phyloP scores from a whole-genome alignment of 2,329 filamentous ascomycete species.

The Colletotrichum brevisporum region DNA sequence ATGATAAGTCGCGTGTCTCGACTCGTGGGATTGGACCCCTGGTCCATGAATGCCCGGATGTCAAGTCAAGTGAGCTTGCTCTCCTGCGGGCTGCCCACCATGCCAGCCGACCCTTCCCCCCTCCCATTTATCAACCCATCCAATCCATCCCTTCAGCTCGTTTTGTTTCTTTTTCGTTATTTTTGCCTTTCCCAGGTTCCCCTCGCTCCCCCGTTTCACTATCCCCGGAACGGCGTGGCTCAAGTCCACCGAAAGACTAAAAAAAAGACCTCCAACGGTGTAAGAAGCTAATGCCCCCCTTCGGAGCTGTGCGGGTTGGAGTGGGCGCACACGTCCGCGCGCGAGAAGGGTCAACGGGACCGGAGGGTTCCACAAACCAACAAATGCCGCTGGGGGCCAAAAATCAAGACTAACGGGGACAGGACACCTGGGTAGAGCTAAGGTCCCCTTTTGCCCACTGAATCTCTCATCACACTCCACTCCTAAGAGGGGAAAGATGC shows the following conservation, averaged over 20 bases:
- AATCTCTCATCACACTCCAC: conserved; percentile 28
- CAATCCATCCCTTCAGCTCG: no score
- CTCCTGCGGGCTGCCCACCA: not conserved
- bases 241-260: conserved; percentile 17
- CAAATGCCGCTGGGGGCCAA: conserved; percentile 24
- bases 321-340: conserved; percentile 10
- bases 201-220: conserved; percentile 25
- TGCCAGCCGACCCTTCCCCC: not conserved
- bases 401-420: conserved; percentile 5
- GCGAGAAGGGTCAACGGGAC: conserved; percentile 2
- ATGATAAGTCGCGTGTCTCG: no score
- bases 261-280: conserved; percentile 14
- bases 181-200: conserved; percentile 30
- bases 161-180: no score
- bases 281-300: conserved; percentile 27
- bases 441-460: not conserved
- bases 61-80: conserved; percentile 5
- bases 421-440: no score
- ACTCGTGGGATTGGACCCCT: conserved; percentile 7
- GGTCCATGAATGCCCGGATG: conserved; percentile 32
- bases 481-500: conserved; percentile 4
- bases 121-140: not conserved
- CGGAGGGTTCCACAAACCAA: conserved; percentile 8
- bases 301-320: conserved; percentile 21
- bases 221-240: conserved; percentile 26